Base-by-base conservation (phyloP, 2,329 filamentous ascomycete species). In the Graphiopsis chlorocephala region DNA sequence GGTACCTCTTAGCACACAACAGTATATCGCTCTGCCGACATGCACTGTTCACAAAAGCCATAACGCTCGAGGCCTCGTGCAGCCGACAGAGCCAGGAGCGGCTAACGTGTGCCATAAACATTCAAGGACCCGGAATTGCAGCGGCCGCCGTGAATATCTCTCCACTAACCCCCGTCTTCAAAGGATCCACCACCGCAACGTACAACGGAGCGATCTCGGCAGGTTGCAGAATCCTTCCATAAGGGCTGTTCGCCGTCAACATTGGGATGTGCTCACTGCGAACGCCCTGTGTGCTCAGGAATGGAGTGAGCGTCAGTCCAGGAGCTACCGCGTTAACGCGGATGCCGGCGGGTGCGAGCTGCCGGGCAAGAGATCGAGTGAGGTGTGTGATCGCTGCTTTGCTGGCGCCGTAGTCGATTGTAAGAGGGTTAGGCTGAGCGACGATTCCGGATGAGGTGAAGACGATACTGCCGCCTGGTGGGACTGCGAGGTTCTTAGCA, bases 321-420 rank as follows among this genome's bases (percentile, higher is more conserved):
- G 52, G 52, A 35, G 52, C 52, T 29, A 56, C 52, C 10, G 52
- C 52, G 11, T 56, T 56, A 10, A 56, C 52, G 12, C 52, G 28
- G n/a, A 56, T 56, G 15, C 52, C 52, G 28, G 26, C 26, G 28
- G 52, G 52, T 25, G 52, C 52, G 7, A 56, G 52, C 31, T 56
- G 52, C 1, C 29, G n/a, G n/a, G 52, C 52, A n/a, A 56, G 52
- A 35, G 52, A 56, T 23, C 52, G 26, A 1, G n/a, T 56, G 28
- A 56, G 52, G 52, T 56, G 52, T 1, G 52, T 56, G 52, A 56
- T 56, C 4, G 52, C 52, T 12, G 52, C 52, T 56, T 56, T 56
- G 29, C 52, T 56, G 29, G 52, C 52, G n/a, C 52, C 52, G 52
- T 56, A 56, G 29, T 56, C 52, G 26, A 56, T 56, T 6, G 52